Evolutionary conservation across 2,329 filamentous ascomycete species (phyloP).

Genomic region (Lachnellula willkommii): DNA sequence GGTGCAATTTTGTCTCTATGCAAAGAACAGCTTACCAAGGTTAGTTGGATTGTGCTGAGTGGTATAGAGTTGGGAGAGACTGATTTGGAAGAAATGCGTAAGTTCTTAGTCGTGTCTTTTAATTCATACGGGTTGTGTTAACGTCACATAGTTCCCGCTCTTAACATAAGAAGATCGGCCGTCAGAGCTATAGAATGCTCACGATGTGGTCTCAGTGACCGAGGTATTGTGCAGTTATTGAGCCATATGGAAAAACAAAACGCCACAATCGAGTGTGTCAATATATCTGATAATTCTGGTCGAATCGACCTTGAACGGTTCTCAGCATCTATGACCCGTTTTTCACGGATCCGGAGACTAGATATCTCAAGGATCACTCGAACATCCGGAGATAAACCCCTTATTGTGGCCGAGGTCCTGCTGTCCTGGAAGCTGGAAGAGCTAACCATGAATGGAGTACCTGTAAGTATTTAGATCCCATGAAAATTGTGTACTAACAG

Average conservation of each 20-base stretch:
- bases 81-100: constrained; percentile 53
- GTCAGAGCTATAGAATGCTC: constrained; percentile 64
- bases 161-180: constrained; percentile 58
- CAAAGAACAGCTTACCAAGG: constrained; percentile 60
- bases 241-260: constrained; percentile 61
- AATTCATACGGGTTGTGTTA: not conserved
- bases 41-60: constrained; percentile 66
- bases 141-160: constrained; percentile 52
- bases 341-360: constrained; percentile 60
- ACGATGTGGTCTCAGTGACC: constrained; percentile 54
- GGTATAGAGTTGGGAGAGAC: constrained; percentile 66
- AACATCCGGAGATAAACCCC: constrained; percentile 56
- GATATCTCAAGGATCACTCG: constrained; percentile 61
- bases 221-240: constrained; percentile 55
- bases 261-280: constrained; percentile 60
- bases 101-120: not conserved
- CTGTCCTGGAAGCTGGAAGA: constrained; percentile 64
- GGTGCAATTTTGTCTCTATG: constrained; percentile 65
- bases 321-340: constrained; percentile 60
- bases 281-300: constrained; percentile 62
- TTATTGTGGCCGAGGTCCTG: constrained; percentile 62
- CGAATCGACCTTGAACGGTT: constrained; percentile 60
- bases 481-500: constrained; percentile 17
- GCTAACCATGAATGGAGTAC: constrained; percentile 58
- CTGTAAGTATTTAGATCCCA: constrained; percentile 30